Evolutionary conservation across 345 rosid species (phyloP), one percentile per base, ranked within the genome.

Genomic region (Sapria himalayana): DNA sequence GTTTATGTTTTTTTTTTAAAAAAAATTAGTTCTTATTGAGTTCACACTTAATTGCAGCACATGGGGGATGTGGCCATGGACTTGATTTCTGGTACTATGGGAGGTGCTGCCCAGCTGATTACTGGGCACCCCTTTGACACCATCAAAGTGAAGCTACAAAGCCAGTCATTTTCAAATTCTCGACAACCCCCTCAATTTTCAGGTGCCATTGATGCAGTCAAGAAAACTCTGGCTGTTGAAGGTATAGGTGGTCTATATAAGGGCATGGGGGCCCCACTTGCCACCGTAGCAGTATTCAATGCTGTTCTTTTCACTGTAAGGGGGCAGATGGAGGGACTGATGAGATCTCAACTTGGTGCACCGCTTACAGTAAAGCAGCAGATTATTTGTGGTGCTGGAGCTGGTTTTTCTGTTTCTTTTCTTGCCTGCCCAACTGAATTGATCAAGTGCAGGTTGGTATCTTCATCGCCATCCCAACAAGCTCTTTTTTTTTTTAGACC

Each of bases 191-290:
- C 66, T 17, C 79, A 71, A 58, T 91, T 54, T 52, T 48, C 67
- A 0, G 85, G 99, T 33, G 99, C 96, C 15, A 66, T 77, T 46
- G 93, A 91, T 64, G 93, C 93, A 13, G 92, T 84, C 45, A 73
- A 43, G 57, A 72, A 80, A 58, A 91, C 99, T 19, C 1, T 91
- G 49, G 74, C 85, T 41, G 73, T 89, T 4, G 99, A 91, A 75
- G 96, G 99, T 14, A 76, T 81, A 10, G 60, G 85, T 51, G 99
- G 95, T 50, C 60, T 91, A 57, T 91, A 73, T 61, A 91, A 91
- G 54, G 96, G 99, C 20, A 91, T 91, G 99, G 99, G 99, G 16
- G 99, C 96, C 52, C 99, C 99, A 1, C 73, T 91, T 16, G 99
- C 93, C 37, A 84, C 99, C 29, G 96, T 91, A 52, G 95, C 99